Percentiles rank a stretch among this genome's conserved stretches.
Evolutionary conservation across 768 basidiomycete species (phyloP).

Genomic region (Serendipita vermifera): DNA sequence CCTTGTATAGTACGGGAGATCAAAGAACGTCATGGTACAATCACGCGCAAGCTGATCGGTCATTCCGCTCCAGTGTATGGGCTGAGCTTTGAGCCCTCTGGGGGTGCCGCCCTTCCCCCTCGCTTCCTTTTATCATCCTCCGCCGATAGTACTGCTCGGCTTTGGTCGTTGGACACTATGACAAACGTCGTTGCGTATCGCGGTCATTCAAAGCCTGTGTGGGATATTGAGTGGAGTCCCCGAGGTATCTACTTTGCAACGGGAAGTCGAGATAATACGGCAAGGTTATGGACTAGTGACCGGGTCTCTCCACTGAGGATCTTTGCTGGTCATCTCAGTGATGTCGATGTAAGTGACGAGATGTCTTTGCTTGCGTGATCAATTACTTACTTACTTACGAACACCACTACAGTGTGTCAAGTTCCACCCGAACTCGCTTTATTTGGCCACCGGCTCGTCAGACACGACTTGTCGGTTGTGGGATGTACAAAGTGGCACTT

Average conservation of each 20-base stretch:
- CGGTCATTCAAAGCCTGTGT: slow-evolving; percentile 93
- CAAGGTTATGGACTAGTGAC: slow-evolving; percentile 93
- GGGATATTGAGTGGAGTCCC: slow-evolving; percentile 99
- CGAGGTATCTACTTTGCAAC: slow-evolving; percentile 98
- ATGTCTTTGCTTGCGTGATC: too few relatives aligned
- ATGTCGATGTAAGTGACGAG: slow-evolving; percentile 72
- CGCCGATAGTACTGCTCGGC: slow-evolving; percentile 75
- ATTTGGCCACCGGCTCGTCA: slow-evolving; percentile 91
- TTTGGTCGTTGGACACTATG: slow-evolving; percentile 95
- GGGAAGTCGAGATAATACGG: slow-evolving; percentile 85
- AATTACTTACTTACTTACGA: slow-evolving; percentile 2
- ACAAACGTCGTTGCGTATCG: slow-evolving; percentile 87
- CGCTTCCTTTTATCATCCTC: slow-evolving; percentile 83
- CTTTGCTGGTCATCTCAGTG: slow-evolving; percentile 91
- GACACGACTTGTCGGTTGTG: slow-evolving; percentile 94
- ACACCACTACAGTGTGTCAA: slow-evolving; percentile 55
- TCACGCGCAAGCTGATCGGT: slow-evolving; percentile 89
- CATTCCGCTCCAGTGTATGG: slow-evolving; percentile 96
- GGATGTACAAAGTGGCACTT: slow-evolving; percentile 94
- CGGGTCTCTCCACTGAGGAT: slow-evolving; percentile 72
- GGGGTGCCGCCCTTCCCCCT: slow-evolving; percentile 76
- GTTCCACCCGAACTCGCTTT: slow-evolving; percentile 96
- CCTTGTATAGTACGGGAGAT: slow-evolving; percentile 47
- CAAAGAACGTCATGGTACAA: slow-evolving; percentile 65
- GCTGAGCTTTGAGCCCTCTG: slow-evolving; percentile 81